Conservation (phyloP, 331 rosid species). For the Erythrophleum ivorense region DNA sequence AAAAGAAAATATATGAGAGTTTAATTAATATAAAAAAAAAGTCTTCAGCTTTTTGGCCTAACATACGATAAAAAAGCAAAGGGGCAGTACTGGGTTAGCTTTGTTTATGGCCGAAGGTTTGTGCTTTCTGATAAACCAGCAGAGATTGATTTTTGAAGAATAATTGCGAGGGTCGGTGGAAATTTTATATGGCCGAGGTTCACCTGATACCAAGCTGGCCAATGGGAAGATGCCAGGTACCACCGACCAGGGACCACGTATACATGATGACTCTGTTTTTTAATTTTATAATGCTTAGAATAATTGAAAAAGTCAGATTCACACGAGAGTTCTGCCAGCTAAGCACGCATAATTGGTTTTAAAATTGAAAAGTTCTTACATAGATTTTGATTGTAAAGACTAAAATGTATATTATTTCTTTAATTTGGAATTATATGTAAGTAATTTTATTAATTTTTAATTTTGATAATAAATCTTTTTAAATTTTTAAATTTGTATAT, state of each 20-base stretch:
- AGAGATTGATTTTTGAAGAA: constrained; percentile 23
- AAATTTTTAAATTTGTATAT: no score
- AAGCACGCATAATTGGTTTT: not conserved
- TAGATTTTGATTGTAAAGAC: not conserved
- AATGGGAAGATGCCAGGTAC: constrained; percentile 51
- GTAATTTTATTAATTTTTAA: no score
- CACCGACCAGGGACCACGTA: constrained; percentile 59
- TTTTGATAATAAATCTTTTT: no score
- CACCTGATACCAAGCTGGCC: not conserved
- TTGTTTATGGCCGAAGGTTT: constrained; percentile 7
- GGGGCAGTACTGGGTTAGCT: not conserved
- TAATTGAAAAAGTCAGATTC: not conserved
- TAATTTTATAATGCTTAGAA: not conserved
- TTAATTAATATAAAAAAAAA: not conserved
- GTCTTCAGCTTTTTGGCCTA: not conserved
- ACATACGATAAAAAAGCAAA: not conserved
- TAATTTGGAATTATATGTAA: no score
- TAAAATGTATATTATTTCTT: no score
- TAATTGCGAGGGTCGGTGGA: constrained; percentile 42
- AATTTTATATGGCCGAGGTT: constrained; percentile 40
- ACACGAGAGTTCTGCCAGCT: not conserved
- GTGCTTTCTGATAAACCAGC: not conserved
- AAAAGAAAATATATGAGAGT: no score
- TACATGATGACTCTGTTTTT: not conserved
- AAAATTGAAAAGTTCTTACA: not conserved